A percentile compares a stretch with the other conserved stretches of the same genome.
These are phyloP conservation scores for Grosmannia serpens DNA, from an alignment of 2,329 filamentous ascomycete genomes.

Conservation along the genomic window DNA sequence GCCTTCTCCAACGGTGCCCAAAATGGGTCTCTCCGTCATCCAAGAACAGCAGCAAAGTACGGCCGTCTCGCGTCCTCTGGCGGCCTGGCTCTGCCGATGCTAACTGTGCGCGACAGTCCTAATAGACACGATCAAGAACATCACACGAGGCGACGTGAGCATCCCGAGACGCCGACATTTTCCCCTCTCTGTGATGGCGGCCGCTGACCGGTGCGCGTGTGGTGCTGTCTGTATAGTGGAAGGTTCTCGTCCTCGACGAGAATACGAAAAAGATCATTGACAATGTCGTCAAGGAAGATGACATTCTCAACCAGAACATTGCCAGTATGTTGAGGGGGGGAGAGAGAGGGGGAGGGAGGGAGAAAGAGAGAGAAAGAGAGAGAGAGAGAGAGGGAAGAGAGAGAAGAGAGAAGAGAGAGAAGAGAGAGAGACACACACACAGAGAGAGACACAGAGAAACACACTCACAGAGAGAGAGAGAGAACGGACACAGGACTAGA, in stretches of 20 bases:
- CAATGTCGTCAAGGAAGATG: conserved; percentile 87
- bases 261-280: conserved; percentile 75
- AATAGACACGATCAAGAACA: conserved; percentile 60
- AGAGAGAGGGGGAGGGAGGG: not conserved
- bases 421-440: too few relatives aligned
- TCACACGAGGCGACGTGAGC: conserved; percentile 70
- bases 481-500: not conserved
- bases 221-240: conserved; percentile 58
- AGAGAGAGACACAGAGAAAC: too few relatives aligned
- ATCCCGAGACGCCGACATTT: not conserved
- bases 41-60: conserved; percentile 70
- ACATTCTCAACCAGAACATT: conserved; percentile 93
- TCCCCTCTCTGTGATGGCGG: not conserved
- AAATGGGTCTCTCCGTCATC: conserved; percentile 76
- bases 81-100: not conserved
- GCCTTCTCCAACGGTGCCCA: conserved; percentile 21
- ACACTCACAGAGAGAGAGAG: too few relatives aligned
- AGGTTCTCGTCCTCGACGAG: conserved; percentile 85
- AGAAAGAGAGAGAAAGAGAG: not conserved
- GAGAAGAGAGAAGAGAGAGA: too few relatives aligned
- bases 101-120: conserved; percentile 41
- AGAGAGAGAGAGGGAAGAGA: not conserved
- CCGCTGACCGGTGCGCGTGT: not conserved
- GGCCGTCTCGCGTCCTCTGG: conserved; percentile 14
- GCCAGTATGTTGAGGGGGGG: conserved; percentile 48